These are phyloP conservation scores for Pulveroboletus sp. DNA, from an alignment of 1,284 basidiomycete species.

Conservation along the genomic window DNA sequence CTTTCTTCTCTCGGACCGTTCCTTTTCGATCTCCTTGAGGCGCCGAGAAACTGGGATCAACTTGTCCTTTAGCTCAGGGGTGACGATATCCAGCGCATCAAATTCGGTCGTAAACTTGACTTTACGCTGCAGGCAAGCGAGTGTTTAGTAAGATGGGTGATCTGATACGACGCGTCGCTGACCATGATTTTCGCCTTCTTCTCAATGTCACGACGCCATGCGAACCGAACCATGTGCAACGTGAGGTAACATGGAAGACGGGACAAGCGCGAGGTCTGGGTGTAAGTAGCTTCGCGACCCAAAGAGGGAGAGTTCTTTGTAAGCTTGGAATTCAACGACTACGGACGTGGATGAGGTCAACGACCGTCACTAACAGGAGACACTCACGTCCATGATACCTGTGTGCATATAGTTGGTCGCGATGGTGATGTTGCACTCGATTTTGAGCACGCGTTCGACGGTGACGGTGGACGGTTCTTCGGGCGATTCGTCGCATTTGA, in stretches of 20 bases:
- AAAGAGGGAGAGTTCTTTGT: constrained; percentile 85
- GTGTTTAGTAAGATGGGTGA: not conserved
- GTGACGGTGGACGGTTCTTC: constrained; percentile 71
- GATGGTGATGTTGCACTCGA: constrained; percentile 90
- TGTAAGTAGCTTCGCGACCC: constrained; percentile 81
- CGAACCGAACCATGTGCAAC: constrained; percentile 94
- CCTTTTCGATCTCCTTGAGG: constrained; percentile 81
- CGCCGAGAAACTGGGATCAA: constrained; percentile 71
- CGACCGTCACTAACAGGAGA: not conserved
- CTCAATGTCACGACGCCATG: constrained; percentile 88
- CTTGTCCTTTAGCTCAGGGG: constrained; percentile 76
- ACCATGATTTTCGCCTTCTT: constrained; percentile 95
- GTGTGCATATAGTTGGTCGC: constrained; percentile 88
- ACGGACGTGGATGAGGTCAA: not conserved
- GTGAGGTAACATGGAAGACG: constrained; percentile 85
- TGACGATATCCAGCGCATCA: constrained; percentile 82
- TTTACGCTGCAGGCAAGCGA: constrained; percentile 60
- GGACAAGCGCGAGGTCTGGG: constrained; percentile 80
- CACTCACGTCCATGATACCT: constrained; percentile 81
- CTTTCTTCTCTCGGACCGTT: constrained; percentile 82
- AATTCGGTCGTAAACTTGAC: constrained; percentile 92
- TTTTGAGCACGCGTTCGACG: constrained; percentile 79
- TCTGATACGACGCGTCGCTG: constrained; percentile 13
- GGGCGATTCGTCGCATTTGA: constrained; percentile 79
- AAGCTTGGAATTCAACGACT: constrained; percentile 85